phyloP scores from a whole-genome alignment of 805 yeast genomes.

The Schizosaccharomyces pombe region DNA sequence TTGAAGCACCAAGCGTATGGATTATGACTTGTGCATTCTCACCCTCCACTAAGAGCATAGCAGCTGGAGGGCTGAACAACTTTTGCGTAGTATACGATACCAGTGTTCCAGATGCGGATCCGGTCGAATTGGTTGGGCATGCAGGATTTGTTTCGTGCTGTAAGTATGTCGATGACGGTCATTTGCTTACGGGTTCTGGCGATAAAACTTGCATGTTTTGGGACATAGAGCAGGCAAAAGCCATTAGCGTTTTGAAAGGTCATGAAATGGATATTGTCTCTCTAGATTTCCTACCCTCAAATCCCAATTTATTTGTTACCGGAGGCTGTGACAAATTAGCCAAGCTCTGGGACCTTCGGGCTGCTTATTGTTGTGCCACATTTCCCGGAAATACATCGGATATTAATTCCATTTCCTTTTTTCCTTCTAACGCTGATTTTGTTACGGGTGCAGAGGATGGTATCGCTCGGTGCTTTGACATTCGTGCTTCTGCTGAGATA shows the following conservation, averaged over 20 bases:
- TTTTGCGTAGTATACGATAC: conserved; percentile 26
- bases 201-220: conserved; percentile 60
- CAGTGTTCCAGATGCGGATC: conserved; percentile 7
- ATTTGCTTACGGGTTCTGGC: conserved; percentile 50
- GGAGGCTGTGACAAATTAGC: conserved; percentile 55
- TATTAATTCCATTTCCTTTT: conserved; percentile 35
- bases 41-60: conserved; percentile 41
- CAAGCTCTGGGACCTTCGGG: conserved; percentile 57
- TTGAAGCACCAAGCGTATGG: conserved; percentile 56
- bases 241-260: conserved; percentile 16
- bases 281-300: conserved; percentile 40
- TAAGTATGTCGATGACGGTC: conserved; percentile 35
- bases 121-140: conserved; percentile 28
- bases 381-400: conserved; percentile 38
- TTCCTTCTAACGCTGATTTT: conserved; percentile 49
- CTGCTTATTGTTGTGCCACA: conserved; percentile 16
- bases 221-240: conserved; percentile 45
- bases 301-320: conserved; percentile 33
- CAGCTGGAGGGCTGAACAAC: conserved; percentile 67
- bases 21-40: conserved; percentile 53
- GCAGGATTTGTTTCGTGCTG: conserved; percentile 58
- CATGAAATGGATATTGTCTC: conserved; percentile 27
- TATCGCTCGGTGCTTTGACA: conserved; percentile 40
- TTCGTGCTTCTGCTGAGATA: conserved; percentile 52
- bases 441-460: conserved; percentile 67